phyloP scores from a whole-genome alignment of 2,329 filamentous ascomycete species.

The Fusarium setosum region DNA sequence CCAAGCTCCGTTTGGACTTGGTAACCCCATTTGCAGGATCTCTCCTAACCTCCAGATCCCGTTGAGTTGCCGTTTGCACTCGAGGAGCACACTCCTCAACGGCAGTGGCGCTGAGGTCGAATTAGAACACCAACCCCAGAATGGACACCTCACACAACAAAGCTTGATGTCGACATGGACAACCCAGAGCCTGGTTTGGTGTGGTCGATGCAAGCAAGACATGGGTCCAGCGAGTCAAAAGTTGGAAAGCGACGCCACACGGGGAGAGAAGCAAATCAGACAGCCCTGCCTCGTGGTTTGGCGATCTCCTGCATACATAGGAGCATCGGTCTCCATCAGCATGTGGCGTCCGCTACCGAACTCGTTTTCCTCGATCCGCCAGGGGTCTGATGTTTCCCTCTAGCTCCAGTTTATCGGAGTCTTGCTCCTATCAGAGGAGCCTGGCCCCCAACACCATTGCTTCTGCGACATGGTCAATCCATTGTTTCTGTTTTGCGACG shows the following conservation, averaged over 20 bases:
- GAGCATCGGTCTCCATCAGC: conserved; percentile 11
- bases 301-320: conserved; percentile 15
- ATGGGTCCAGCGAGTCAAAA: background rate
- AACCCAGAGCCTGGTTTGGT: background rate
- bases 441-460: background rate
- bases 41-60: background rate
- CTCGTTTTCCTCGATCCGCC: conserved; percentile 13
- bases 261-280: conserved; percentile 17
- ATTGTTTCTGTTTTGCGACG: conserved; percentile 13
- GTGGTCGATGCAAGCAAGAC: conserved; percentile 18
- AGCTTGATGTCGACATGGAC: background rate
- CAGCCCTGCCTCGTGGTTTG: background rate
- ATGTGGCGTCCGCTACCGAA: conserved; percentile 19
- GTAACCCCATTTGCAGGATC: background rate
- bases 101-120: background rate
- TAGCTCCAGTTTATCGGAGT: conserved; percentile 16
- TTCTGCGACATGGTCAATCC: conserved; percentile 6
- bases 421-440: conserved; percentile 16
- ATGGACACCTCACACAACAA: background rate
- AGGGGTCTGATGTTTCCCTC: conserved; percentile 1
- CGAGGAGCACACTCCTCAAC: background rate
- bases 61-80: background rate
- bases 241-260: conserved; percentile 6
- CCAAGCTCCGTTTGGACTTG: conserved; percentile 9
- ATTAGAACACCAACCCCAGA: conserved; percentile 6